Base-by-base conservation (phyloP, 2,329 filamentous ascomycete genomes). In the Stylonectria norvegica region DNA sequence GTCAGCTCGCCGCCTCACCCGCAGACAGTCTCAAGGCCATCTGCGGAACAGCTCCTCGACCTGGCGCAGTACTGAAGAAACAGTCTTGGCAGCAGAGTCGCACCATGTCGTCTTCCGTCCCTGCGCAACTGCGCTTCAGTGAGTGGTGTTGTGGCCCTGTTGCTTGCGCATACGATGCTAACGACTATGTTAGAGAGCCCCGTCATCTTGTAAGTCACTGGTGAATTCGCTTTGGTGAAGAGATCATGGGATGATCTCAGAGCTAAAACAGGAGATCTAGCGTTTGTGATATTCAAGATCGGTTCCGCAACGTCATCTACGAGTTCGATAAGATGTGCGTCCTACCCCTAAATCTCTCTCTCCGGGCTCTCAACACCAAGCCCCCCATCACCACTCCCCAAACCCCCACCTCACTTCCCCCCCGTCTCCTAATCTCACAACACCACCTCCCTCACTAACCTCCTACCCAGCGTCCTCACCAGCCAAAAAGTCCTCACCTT, bases 281-380 rank as follows among this genome's bases (percentile, higher is more conserved):
- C 58, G 79, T 97, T 61, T 97, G 91, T 70, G 91, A 97, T 60
- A 75, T 97, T 49, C 91, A 97, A 69, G 91, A 96, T 54, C 94
- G 89, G 65, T 97, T 97, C 68, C 79, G 88, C 46, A 72, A 73
- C 7, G 84, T 83, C 40, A 95, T 97, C 56, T 79, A 84, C 68
- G 83, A 94, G 60, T 96, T 90, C 60, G 79, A 87, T 49, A 89
- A 86, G 62, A 77, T 96, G 82, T 87, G 72, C 43, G 70, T 61
- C 7, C 6, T 32, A 31, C 18, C 29, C 18, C 20, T 31, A 10
- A 15, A 20, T 25, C 27, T 18, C 19, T 38, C 17, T 20, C 23
- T 28, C 36, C 37, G 23, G 20, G 34, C 29, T 11, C 25, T 38
- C 27, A 30, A 31, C 33, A 34, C 20, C 27, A n/a, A n/a, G n/a